Evolutionary conservation across 768 basidiomycete genomes (phyloP), one percentile per base, ranked within the genome.

Genomic region (Rhizopogon salebrosus): DNA sequence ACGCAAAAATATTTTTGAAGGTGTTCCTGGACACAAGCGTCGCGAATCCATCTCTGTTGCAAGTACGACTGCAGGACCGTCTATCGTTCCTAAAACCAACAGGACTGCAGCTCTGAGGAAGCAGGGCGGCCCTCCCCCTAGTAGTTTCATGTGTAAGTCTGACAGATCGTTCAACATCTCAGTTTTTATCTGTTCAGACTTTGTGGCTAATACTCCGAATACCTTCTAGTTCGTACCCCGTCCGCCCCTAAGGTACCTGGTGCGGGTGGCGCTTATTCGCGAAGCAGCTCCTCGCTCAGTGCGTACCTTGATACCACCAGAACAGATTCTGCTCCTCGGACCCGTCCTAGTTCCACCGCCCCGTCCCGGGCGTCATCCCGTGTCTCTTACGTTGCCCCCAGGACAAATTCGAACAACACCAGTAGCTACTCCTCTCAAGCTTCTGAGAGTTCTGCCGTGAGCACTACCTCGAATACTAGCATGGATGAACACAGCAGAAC

Each of bases 21-120:
- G 89, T 31, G 84, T 92, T 3, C 90, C 91, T 5, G 90, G 90
- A 0, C 90, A 93, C 62, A 92, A 92, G 69, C 76, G 90, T 51
- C 72, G 85, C 24, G 87, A 89, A 63, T 80, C 80, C 13, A 84
- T 93, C 56, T 66, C 80, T 6, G 91, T 93, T 8, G 77, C 84
- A 16, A 80, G 78, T 55, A 74, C 72, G 9, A 64, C 62, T 52
- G 53, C 52, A 46, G 57, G 72, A 9, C 79, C 79, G 8, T 63
- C 64, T 1, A 70, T 79, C n/a, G 54, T 63, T 5, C 80, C 80
- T 6, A 65, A 75, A 16, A 61, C 67, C 31, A 80, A 80, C 57
- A 68, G 57, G 58, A 76, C 75, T 46, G 75, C 79, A 20, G 62
- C 67, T 10, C 57, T 80, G 54, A 66, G 75, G 45, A 77, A 76